phyloP scores from a whole-genome alignment of 2,329 filamentous ascomycete genomes.

The Colletotrichum paranaense region DNA sequence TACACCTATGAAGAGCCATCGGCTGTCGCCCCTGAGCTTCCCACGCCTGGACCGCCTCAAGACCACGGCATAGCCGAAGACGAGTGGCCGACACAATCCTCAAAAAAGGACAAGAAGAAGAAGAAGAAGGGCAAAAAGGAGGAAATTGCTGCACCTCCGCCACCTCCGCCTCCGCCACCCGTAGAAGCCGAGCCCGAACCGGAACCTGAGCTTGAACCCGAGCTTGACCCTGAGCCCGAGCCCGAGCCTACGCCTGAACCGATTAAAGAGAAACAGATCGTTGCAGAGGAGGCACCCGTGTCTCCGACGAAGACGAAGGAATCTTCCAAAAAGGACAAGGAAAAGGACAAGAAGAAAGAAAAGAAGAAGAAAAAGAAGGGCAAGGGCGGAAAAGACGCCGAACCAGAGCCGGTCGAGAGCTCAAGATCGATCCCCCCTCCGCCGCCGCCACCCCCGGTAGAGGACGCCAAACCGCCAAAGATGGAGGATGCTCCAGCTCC shows the following conservation, averaged over 20 bases:
- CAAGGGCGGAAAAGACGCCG: conserved; percentile 32
- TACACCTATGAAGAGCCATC: conserved; percentile 6
- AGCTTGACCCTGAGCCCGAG: not conserved
- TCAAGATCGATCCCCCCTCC: conserved; percentile 3
- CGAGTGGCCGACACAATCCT: conserved; percentile 24
- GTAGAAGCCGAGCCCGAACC: conserved; percentile 7
- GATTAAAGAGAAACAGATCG: conserved; percentile 1
- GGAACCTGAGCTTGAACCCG: conserved; percentile 10
- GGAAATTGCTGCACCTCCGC: not conserved
- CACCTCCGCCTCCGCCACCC: conserved; percentile 1
- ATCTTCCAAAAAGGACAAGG: conserved; percentile 29
- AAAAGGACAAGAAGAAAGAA: conserved; percentile 32
- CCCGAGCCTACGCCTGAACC: conserved; percentile 1
- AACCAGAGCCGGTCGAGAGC: conserved; percentile 8
- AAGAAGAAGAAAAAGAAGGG: conserved; percentile 36
- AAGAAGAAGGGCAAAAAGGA: conserved; percentile 29
- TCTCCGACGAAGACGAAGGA: conserved; percentile 21
- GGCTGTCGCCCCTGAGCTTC: not conserved
- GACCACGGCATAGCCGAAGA: conserved; percentile 20
- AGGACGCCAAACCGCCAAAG: conserved; percentile 16
- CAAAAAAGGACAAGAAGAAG: conserved; percentile 35
- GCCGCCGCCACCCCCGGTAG: not conserved
- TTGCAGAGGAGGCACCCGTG: not conserved
- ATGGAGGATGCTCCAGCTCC: conserved; percentile 18
- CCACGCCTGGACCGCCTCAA: conserved; percentile 11